Base-by-base conservation (phyloP, 2,329 filamentous ascomycete species). In the Botryosphaeria agaves region DNA sequence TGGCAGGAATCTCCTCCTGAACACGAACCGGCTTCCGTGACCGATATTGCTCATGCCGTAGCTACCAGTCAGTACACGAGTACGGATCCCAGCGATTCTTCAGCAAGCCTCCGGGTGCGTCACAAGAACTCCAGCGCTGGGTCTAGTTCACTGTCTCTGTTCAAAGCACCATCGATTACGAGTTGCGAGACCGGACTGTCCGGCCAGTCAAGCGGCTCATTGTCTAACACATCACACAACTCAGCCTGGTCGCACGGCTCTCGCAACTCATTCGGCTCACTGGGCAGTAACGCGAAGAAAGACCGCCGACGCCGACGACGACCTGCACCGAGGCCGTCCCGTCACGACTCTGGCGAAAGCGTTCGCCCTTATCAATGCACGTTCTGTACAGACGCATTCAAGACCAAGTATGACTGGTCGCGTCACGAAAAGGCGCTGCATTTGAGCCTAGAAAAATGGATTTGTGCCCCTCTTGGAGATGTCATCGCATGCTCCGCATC, bases 1-100 rank as follows among this genome's bases (percentile, higher is more conserved):
- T 78, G 73, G 72, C 67, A 76, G 46, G 60, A 72, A 47, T 76
- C 70, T 39, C 73, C 73, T 21, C 73, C 73, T 28, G 72, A 77
- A 53, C 64, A 77, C 60, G 73, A 77, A 63, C 68, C 73, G 41
- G 73, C 72, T 37, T 61, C 68, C 5, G 58, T 73, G 34, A 66
- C 61, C 21, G 72, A 69, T 57, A 77, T 78, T 56, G 64, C 64
- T 28, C 60, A 69, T 45, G 72, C 72, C 42, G 60, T 77, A 25
- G 55, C 44, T 2, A 53, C 34, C 42, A 45, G 8, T 48, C 50
- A 32, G 46, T 51, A 31, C 44, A 40, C 11, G 50, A 46, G 43
- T 9, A 34, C 39, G 6, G 36, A 38, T 4, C 44, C 44, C 9
- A 35, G 37, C 8, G 34, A 31, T 5, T 42, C 47, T 9, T 39